These are phyloP conservation scores for Collybiopsis luxurians DNA, from an alignment of 768 basidiomycete genomes.

Conservation along the genomic window DNA sequence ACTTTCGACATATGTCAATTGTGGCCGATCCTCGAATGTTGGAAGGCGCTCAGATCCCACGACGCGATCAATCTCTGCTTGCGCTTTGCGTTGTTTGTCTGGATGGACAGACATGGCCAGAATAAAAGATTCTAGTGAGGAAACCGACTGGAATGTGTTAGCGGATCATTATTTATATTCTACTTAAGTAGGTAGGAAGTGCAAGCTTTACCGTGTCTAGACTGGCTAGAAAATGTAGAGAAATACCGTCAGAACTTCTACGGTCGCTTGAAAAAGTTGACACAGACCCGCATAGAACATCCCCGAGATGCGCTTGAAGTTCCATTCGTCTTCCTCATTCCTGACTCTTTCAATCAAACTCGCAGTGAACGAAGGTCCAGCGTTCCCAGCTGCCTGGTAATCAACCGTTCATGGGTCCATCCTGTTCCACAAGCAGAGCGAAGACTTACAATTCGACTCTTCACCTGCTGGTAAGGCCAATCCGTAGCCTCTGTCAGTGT, in stretches of 20 bases:
- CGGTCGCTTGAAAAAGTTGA: neutral
- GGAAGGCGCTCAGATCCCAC: slow-evolving; percentile 18
- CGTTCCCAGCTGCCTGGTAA: slow-evolving; percentile 3
- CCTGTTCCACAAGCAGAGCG: neutral
- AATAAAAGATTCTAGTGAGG: slow-evolving; percentile 12
- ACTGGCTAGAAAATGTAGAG: neutral
- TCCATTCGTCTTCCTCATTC: neutral
- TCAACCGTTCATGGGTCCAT: neutral
- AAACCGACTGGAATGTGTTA: slow-evolving; percentile 9
- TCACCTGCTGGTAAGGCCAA: neutral
- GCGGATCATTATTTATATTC: neutral
- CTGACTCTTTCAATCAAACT: slow-evolving; percentile 1
- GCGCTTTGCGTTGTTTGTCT: slow-evolving; percentile 12
- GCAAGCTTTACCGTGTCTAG: too few relatives aligned
- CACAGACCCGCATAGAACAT: slow-evolving; percentile 3
- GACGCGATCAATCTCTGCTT: slow-evolving; percentile 8
- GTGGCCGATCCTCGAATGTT: slow-evolving; percentile 8
- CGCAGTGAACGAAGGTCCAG: slow-evolving; percentile 7
- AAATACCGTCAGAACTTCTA: neutral
- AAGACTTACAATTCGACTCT: neutral
- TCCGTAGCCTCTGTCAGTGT: neutral
- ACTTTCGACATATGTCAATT: slow-evolving; percentile 21
- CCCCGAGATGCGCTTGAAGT: slow-evolving; percentile 3
- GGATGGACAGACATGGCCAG: slow-evolving; percentile 15
- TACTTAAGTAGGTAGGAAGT: too few relatives aligned